Conservation (phyloP, 257 asterid species). For the Primulina huaijiensis region DNA sequence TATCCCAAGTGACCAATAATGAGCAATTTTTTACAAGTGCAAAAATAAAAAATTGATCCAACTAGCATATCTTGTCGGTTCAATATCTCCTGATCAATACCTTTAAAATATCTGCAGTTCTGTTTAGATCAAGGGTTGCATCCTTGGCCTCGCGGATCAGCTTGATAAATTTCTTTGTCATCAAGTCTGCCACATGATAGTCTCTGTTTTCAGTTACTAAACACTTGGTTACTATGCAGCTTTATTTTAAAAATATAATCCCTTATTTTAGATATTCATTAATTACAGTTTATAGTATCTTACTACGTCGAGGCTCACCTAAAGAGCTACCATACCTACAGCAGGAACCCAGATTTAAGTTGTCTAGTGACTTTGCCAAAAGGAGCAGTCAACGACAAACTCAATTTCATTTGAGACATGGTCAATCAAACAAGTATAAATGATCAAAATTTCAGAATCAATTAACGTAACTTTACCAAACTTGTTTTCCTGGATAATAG, state of each 20-base stretch:
- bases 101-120: conserved; percentile 55
- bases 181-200: conserved; percentile 49
- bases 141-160: conserved; percentile 54
- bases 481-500: conserved; percentile 33
- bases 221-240: conserved; percentile 6
- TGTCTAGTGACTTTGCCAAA: conserved; percentile 48
- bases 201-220: neutral
- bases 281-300: conserved; percentile 6
- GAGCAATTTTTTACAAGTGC: neutral
- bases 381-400: conserved; percentile 21
- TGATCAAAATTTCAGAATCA: neutral
- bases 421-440: conserved; percentile 8
- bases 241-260: neutral
- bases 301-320: conserved; percentile 42
- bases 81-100: conserved; percentile 32
- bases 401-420: conserved; percentile 8
- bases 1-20: conserved; percentile 14
- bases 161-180: conserved; percentile 68
- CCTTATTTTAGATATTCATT: neutral
- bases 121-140: conserved; percentile 75
- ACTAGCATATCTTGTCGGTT: neutral
- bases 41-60: neutral
- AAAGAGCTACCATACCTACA: conserved; percentile 70
- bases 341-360: conserved; percentile 32
- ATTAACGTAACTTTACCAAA: conserved; percentile 37